phyloP scores from a whole-genome alignment of 208 protist genomes.

The Leishmania arabica region DNA sequence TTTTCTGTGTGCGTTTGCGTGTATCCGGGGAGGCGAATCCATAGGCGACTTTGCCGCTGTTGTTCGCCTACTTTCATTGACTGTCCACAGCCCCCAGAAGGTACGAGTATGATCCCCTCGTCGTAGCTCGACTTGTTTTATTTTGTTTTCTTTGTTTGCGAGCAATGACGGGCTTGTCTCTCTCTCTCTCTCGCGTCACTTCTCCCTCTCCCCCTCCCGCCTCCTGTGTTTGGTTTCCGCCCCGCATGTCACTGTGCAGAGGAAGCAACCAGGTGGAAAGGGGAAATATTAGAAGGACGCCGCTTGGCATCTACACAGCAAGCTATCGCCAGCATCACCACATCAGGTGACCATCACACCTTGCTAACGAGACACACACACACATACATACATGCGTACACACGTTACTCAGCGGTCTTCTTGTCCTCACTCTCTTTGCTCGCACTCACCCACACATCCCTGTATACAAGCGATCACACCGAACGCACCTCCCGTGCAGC shows the following conservation, averaged over 20 bases:
- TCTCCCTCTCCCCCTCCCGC: neutral
- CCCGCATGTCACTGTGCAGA: neutral
- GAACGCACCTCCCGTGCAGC: neutral
- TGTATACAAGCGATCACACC: neutral
- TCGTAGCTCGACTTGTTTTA: neutral
- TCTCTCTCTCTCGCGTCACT: neutral
- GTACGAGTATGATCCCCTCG: neutral
- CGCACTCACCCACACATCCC: neutral
- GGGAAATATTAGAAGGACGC: neutral
- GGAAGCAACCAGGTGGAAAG: neutral
- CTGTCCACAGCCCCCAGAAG: neutral
- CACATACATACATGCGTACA: neutral
- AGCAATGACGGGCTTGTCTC: neutral
- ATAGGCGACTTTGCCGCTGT: neutral
- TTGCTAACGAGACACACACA: neutral
- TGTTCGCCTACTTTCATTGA: neutral
- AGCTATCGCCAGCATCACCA: neutral
- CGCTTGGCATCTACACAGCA: neutral
- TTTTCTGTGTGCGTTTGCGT: neutral
- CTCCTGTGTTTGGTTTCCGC: neutral
- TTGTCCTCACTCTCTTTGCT: neutral
- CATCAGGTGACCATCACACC: neutral
- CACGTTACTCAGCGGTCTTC: neutral
- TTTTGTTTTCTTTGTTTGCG: neutral
- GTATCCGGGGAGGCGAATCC: neutral